Evolutionary conservation across 441 rosid genomes (phyloP).

Genomic region (Gossypium laxum): DNA sequence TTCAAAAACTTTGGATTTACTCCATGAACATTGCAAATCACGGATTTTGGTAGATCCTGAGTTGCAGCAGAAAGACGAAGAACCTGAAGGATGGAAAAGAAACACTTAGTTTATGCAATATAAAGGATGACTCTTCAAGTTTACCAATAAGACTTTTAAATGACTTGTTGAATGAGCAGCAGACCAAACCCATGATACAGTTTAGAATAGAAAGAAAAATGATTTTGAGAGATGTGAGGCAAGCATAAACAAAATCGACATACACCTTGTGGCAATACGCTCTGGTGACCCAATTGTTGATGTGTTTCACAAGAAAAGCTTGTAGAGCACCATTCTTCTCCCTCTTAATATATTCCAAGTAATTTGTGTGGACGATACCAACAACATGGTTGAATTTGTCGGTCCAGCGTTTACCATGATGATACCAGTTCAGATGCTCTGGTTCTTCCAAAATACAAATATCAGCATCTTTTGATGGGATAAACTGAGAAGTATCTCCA

Average conservation of each 20-base stretch:
- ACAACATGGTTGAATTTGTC: constrained; percentile 89
- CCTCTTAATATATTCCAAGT: constrained; percentile 91
- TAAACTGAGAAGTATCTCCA: constrained; percentile 87
- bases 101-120: neutral
- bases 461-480: constrained; percentile 79
- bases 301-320: constrained; percentile 84
- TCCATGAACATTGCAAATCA: constrained; percentile 90
- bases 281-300: constrained; percentile 77
- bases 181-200: neutral
- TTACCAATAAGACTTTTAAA: neutral
- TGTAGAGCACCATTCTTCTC: constrained; percentile 86
- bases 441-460: constrained; percentile 93
- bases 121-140: neutral
- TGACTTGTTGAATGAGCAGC: neutral
- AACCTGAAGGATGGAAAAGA: constrained; percentile 37
- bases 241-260: constrained; percentile 13
- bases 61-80: constrained; percentile 94
- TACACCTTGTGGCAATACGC: constrained; percentile 82
- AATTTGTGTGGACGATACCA: constrained; percentile 90
- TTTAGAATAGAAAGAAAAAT: constrained; percentile 3
- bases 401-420: constrained; percentile 93
- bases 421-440: constrained; percentile 91
- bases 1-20: constrained; percentile 83
- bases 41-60: constrained; percentile 83
- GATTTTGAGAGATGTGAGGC: neutral